Evolutionary conservation across 164 flowering plant species (phyloP), one percentile per base, ranked within the genome.

Genomic region (Cinnamomum micranthum): DNA sequence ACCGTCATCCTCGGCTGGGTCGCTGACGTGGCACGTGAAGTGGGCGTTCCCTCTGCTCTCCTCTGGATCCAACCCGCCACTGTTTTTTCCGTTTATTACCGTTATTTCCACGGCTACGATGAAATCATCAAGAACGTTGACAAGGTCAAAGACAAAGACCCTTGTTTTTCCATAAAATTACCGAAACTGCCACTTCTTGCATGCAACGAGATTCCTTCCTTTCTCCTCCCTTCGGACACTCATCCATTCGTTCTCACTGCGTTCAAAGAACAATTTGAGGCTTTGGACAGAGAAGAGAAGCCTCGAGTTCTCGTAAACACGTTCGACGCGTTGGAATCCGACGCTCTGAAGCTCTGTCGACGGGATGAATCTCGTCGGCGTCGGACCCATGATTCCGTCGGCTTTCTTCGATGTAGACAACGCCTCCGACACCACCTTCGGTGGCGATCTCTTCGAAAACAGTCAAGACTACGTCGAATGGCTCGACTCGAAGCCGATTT

Each of bases 381-480:
- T 86, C 10, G 91, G 91, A 4, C 91, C 91, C 10, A 60, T 85
- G 55, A 65, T 83, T 20, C 86, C 87, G 0, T 74, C 85, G 1
- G 80, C 80, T 9, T 81, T 76, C 70, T 65, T 80, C 4, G 76
- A 69, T 19, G 70, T 74, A 13, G 72, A 63, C n/a, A 69, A 76
- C 22, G 20, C 15, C 3, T n/a, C 50, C 2, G 51, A 55, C 31
- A 55, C 66, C 13, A 13, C 65, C 6, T 68, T 20, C 31, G 77
- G 58, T n/a, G 72, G 65, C 3, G 65, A 58, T 23, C 1, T 68
- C 20, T 50, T 20, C 55, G 27, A 66, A 35, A 52, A 64, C n/a
- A 24, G 6, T 6, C 19, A 17, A 19, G 68, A 75, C 19, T 77
- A 79, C 69, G 2, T 84, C 2, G 52, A 69, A 31, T 86, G 86